Percentiles rank a stretch among this genome's conserved stretches.
Conservation (phyloP, 768 basidiomycete species). For the Sutorius australiensis region DNA sequence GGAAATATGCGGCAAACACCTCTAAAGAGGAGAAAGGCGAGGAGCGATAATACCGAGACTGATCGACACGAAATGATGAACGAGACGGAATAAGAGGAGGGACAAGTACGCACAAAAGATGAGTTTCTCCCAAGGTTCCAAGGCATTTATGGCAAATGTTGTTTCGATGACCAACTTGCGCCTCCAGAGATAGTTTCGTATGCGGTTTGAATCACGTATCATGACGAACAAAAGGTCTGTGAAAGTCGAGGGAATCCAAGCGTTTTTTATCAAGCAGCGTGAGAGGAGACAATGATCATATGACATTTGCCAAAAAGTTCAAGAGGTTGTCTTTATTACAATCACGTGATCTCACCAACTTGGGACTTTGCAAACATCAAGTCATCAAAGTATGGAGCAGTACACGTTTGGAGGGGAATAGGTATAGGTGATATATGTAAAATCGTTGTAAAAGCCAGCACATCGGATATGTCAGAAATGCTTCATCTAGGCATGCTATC, state of each 20-base stretch:
- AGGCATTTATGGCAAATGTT: constrained; percentile 54
- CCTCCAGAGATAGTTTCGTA: constrained; percentile 44
- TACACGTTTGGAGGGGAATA: constrained; percentile 15
- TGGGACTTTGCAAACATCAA: neutral
- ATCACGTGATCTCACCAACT: constrained; percentile 1
- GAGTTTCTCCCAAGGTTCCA: constrained; percentile 69
- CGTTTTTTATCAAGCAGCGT: constrained; percentile 4
- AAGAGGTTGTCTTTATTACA: neutral
- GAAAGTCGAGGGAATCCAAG: neutral
- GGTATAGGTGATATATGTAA: constrained; percentile 15
- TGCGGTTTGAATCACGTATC: constrained; percentile 16
- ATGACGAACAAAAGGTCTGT: neutral
- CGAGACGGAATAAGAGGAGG: neutral
- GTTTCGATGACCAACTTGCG: constrained; percentile 54
- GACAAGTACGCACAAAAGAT: constrained; percentile 46
- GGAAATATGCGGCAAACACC: constrained; percentile 58
- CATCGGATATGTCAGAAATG: neutral
- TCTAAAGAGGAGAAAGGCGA: constrained; percentile 45
- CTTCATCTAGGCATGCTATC: constrained; percentile 6
- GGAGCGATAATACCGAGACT: constrained; percentile 41
- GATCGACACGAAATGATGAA: neutral
- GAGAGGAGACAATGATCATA: neutral
- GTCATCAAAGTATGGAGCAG: constrained; percentile 5
- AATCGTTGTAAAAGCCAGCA: constrained; percentile 1
- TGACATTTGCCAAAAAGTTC: neutral